Evolutionary conservation across 2,329 filamentous ascomycete genomes (phyloP), one percentile per base, ranked within the genome.

Genomic region (Nemania abortiva): DNA sequence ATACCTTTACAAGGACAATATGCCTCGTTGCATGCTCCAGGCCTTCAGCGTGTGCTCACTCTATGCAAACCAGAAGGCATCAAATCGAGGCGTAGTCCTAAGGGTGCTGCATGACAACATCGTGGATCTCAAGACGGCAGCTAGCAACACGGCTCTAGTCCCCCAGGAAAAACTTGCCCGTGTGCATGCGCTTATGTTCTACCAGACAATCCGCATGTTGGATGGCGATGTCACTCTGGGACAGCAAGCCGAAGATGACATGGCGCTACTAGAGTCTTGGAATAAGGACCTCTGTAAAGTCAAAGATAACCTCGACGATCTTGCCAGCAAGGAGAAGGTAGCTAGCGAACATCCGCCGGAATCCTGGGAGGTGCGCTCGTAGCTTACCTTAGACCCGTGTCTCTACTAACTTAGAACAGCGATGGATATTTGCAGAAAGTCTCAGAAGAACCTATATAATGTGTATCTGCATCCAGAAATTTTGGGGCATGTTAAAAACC

Each of bases 351-450:
- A 74, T 29, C 78, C 80, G 24, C 83, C 83, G 0, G 75, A 79
- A 60, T 81, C 75, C 29, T 85, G 83, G 83, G 82, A 85, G 77
- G 81, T 76, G 15, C 22, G 56, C 47, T 64, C 22, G 37, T 20
- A 18, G n/a, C 13, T 13, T 27, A 3, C 24, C n/a, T 37, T 27
- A n/a, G 9, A 5, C 27, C 42, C 15, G 9, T 20, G 9, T 27
- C 47, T 55, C 13, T 42, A n/a, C 37, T 57, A 39, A 69, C 31
- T 11, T 6, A 6, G 27, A 34, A n/a, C 24, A 75, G 74, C 71
- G 75, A 15, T 85, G 83, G 83, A 66, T 84, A 10, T 77, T 85
- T 15, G 74, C 81, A 3, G 83, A 85, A 74, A 82, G 81, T 65
- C 74, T 79, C 6, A 78, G 83, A 18, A 78, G 82, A 47, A 84